Evolutionary conservation across 768 basidiomycete genomes (phyloP), one percentile per base, ranked within the genome.

Genomic region (Lentinula boryana): DNA sequence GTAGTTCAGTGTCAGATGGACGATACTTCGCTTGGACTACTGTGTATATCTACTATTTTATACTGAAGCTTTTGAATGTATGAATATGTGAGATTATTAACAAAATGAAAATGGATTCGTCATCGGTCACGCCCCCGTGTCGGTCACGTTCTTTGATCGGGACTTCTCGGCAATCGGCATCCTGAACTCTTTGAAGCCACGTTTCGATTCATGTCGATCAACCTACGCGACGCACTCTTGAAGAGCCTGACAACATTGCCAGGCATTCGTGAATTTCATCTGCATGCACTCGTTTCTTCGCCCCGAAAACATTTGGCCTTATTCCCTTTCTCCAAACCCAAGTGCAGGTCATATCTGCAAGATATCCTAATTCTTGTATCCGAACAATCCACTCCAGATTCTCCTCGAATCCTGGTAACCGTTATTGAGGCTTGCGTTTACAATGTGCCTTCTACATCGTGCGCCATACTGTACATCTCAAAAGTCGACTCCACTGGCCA

Each of bases 401-500:
- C 79, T 0, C 79, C 81, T 4, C 80, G 82, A 23, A 77, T 91
- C 1, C 78, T 95, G 56, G 85, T 92, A 35, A 80, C 86, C 3
- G 95, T 84, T n/a, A 80, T 97, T 62, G 92, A 95, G 70, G 89
- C 85, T 0, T 80, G 73, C 41, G 71, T 95, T 31, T 95, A 93
- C 78, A 81, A 83, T 52, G 68, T 95, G 54, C 89, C 92, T 2
- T 64, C 82, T 4, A 88, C 91, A 1, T 77, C 79, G 2, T 82
- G 83, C 59, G 85, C 85, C 3, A 81, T 98, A 36, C 72, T 98
- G 35, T 97, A 98, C 71, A 79, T 99, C 56, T 91, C 92, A 53
- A 99, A 99, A 75, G 87, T 97, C 57, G 97, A 99, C 71, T 86
- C 94, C 10, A 93, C 95, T 0, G 95, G 95, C 0, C 87, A 95